Evolutionary conservation across 2,329 filamentous ascomycete genomes (phyloP).

Genomic region (Pezicula carpinea): DNA sequence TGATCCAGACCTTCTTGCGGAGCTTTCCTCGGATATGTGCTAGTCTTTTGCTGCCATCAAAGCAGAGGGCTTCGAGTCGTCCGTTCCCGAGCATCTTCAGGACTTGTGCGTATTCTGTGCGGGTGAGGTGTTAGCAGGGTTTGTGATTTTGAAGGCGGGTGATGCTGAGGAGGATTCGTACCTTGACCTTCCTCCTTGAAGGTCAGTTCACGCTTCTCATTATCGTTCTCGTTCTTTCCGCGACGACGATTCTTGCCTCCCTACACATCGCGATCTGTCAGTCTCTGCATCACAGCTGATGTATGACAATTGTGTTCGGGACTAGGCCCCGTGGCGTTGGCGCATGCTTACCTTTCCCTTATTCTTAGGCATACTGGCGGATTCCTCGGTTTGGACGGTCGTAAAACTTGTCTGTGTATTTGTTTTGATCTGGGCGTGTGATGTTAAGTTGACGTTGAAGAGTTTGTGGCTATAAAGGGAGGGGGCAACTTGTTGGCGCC

Average conservation of each 20-base stretch:
- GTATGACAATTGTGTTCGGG: conserved; percentile 3
- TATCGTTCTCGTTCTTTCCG: conserved; percentile 99
- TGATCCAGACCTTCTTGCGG: conserved; percentile 99
- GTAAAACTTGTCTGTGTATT: not conserved
- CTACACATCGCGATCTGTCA: conserved; percentile 41
- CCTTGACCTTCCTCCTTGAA: conserved; percentile 98
- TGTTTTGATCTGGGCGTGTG: not conserved
- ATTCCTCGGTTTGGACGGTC: conserved; percentile 4
- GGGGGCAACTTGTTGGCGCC: too few species aligned
- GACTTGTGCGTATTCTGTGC: conserved; percentile 72
- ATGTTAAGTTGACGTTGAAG: conserved; percentile 3
- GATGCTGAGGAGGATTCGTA: conserved; percentile 27
- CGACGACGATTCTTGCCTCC: conserved; percentile 97
- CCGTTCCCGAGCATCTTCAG: conserved; percentile 96
- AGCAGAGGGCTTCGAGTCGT: conserved; percentile 84
- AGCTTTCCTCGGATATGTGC: conserved; percentile 92
- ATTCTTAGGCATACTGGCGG: conserved; percentile 86
- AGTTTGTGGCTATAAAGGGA: too few species aligned
- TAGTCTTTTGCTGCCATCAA: conserved; percentile 84
- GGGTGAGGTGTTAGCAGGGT: conserved; percentile 12
- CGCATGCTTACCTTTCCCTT: conserved; percentile 82
- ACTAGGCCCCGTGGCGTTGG: conserved; percentile 4
- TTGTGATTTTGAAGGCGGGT: conserved; percentile 1
- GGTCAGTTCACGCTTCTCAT: conserved; percentile 96
- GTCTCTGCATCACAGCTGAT: conserved; percentile 1